Conservation (phyloP, 2,329 filamentous ascomycete genomes). For the Fusarium pseudograminearum region DNA sequence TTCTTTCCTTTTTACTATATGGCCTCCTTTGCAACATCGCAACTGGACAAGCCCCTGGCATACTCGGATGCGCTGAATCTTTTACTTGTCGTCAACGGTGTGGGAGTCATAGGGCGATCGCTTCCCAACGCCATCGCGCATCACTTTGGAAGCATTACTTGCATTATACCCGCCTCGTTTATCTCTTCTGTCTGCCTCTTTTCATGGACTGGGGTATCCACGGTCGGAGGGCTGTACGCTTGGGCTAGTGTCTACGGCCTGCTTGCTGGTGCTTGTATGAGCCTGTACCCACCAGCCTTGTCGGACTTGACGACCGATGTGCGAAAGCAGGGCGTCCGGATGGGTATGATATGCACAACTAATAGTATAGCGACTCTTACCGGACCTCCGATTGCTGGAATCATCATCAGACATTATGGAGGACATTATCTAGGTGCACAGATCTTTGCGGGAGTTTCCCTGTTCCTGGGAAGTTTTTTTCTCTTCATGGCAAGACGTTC, state of each 20-base stretch:
- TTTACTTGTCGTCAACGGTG: constrained; percentile 9
- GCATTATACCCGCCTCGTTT: constrained; percentile 56
- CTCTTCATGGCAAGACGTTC: neutral
- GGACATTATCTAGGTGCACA: constrained; percentile 43
- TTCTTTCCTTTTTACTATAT: constrained; percentile 24
- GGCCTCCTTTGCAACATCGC: constrained; percentile 4
- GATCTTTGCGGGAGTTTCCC: constrained; percentile 43
- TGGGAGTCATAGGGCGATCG: constrained; percentile 1
- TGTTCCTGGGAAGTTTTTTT: constrained; percentile 33
- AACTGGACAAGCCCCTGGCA: neutral
- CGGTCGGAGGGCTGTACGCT: constrained; percentile 42
- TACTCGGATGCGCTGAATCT: constrained; percentile 6
- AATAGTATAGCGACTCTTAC: constrained; percentile 49
- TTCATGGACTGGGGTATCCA: constrained; percentile 48
- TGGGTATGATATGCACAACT: constrained; percentile 54
- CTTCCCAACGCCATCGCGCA: constrained; percentile 11
- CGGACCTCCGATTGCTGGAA: constrained; percentile 47
- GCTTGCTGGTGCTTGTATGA: constrained; percentile 61
- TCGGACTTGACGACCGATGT: constrained; percentile 55
- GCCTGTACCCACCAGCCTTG: constrained; percentile 63
- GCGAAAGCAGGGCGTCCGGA: constrained; percentile 49
- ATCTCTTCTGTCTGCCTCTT: constrained; percentile 44
- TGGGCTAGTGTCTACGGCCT: constrained; percentile 62
- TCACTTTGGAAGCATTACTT: constrained; percentile 64
- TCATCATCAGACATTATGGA: constrained; percentile 31